A percentile compares a stretch with the other conserved stretches of the same genome.
Evolutionary conservation across 139 green algal species (phyloP).

Genomic region (Chlorella sp.): DNA sequence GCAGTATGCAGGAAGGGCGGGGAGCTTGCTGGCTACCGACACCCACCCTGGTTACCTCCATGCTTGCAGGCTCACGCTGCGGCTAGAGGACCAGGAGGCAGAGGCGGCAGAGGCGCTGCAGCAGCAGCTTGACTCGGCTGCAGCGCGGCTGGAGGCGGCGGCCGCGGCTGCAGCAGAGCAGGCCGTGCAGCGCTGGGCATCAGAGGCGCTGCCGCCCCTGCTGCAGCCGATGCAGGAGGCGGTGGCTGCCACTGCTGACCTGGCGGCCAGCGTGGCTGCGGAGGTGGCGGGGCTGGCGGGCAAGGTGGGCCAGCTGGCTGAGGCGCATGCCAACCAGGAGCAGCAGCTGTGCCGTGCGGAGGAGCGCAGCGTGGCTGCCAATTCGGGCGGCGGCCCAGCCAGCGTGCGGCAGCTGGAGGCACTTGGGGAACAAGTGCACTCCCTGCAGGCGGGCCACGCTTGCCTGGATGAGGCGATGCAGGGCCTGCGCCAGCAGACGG

Average conservation of each 20-base stretch:
- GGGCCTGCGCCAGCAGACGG: neutral
- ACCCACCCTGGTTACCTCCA: too few species aligned
- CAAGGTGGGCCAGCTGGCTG: neutral
- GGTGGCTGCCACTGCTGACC: neutral
- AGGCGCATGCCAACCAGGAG: conserved; percentile 26
- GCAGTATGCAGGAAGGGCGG: too few species aligned
- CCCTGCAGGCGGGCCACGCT: neutral
- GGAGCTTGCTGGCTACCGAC: too few species aligned
- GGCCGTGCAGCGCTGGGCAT: conserved; percentile 2
- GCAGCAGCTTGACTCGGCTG: neutral
- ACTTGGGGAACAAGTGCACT: neutral
- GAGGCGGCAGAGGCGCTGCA: neutral
- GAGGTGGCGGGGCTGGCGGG: neutral
- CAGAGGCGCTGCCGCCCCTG: neutral
- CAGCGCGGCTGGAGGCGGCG: neutral
- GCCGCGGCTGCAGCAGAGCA: neutral
- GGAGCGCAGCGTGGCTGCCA: neutral
- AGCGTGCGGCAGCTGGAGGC: neutral
- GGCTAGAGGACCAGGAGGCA: neutral
- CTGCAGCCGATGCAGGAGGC: conserved; percentile 24
- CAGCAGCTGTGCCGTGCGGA: conserved; percentile 2
- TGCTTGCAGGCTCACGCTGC: neutral
- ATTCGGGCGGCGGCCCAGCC: neutral
- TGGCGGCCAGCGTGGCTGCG: neutral
- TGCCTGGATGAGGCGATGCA: neutral